phyloP scores from a whole-genome alignment of 78 protist genomes.

The Pigoraptor vietnamica region DNA sequence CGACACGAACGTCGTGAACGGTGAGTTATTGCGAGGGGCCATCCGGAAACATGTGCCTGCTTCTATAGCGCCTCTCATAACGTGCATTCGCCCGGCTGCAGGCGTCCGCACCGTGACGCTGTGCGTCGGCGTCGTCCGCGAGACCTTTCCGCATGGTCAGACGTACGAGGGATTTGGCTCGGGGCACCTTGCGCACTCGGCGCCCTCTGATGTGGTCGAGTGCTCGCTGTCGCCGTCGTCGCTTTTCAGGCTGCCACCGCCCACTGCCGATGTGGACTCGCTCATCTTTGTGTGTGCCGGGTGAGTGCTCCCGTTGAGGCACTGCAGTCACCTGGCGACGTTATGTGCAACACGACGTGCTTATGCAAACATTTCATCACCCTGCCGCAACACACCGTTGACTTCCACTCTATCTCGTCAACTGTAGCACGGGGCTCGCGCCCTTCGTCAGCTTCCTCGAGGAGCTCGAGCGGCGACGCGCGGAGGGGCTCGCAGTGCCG shows the following conservation, averaged over 20 bases:
- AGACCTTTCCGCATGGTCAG: neutral
- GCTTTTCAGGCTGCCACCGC: neutral
- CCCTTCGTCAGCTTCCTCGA: neutral
- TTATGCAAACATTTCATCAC: too few species aligned
- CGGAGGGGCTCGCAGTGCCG: neutral
- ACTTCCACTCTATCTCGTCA: too few species aligned
- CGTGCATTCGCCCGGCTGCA: too few species aligned
- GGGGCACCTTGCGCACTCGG: neutral
- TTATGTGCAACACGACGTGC: too few species aligned
- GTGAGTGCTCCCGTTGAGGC: neutral
- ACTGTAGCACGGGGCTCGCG: neutral
- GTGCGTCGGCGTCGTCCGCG: neutral
- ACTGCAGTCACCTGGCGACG: too few species aligned
- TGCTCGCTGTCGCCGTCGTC: neutral
- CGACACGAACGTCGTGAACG: neutral
- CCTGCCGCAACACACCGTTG: too few species aligned
- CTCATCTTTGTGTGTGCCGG: neutral
- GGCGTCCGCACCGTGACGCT: neutral
- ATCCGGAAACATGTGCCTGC: too few species aligned
- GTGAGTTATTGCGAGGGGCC: neutral
- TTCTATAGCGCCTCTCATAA: too few species aligned
- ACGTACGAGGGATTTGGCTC: neutral
- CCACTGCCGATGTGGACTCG: neutral
- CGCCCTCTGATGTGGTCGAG: neutral
- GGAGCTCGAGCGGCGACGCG: neutral